phyloP scores from a whole-genome alignment of 495 filamentous ascomycete species.

The Penicillium salamii region DNA sequence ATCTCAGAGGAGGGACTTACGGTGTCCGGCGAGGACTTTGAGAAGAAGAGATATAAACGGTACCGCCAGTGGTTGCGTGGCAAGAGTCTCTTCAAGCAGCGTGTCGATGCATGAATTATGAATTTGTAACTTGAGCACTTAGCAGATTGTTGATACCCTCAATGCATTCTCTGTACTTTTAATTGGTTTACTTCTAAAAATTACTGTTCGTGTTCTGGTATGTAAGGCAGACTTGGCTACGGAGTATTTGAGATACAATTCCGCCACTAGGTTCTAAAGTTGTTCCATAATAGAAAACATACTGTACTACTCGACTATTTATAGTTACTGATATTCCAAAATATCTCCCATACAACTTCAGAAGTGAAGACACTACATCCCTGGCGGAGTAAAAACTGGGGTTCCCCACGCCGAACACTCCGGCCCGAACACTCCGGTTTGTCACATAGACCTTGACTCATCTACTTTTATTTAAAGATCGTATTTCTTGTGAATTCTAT shows the following conservation, averaged over 20 bases:
- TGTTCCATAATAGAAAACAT: too few species aligned
- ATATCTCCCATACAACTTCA: too few species aligned
- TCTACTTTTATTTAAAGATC: neutral
- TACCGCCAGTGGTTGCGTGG: constrained; percentile 92
- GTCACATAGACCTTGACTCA: constrained; percentile 3
- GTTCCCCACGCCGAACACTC: constrained; percentile 6
- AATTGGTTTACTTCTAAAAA: too few species aligned
- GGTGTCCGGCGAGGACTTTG: constrained; percentile 78
- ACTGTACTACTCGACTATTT: too few species aligned
- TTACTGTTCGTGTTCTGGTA: too few species aligned
- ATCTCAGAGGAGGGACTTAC: constrained; percentile 80
- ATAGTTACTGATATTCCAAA: too few species aligned
- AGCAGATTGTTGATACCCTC: constrained; percentile 21
- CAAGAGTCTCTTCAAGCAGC: constrained; percentile 92
- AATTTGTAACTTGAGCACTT: neutral
- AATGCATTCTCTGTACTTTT: too few species aligned
- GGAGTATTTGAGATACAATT: too few species aligned
- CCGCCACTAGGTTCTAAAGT: too few species aligned
- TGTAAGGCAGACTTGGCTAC: too few species aligned
- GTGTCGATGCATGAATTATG: constrained; percentile 54
- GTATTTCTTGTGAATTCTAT: neutral
- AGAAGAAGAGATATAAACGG: constrained; percentile 92
- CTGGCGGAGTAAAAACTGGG: too few species aligned
- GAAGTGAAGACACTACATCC: too few species aligned
- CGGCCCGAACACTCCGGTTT: constrained; percentile 9